Conservation (phyloP, 352 stramenopile genomes). For the Phytophthora chlamydospora region DNA sequence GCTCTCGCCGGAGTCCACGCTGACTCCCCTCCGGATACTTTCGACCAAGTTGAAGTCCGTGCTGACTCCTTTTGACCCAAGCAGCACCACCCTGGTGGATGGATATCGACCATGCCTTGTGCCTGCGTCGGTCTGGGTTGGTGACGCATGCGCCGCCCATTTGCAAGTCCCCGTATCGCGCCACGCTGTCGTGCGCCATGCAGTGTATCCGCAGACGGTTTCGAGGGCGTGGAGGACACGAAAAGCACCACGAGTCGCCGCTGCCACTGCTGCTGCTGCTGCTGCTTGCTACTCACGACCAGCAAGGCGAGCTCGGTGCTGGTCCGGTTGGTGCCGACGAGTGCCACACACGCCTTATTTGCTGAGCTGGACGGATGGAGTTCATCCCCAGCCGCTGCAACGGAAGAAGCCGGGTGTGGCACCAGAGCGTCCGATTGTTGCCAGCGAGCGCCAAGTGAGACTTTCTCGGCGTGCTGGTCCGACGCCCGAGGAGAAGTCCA, state of each 20-base stretch:
- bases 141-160: constrained; percentile 15
- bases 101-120: background rate
- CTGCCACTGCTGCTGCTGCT: too few species aligned
- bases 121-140: constrained; percentile 11
- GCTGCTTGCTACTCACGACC: too few species aligned
- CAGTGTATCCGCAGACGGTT: constrained; percentile 9
- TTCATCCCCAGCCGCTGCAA: constrained; percentile 12
- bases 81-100: background rate
- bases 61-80: constrained; percentile 3
- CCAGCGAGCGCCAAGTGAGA: constrained; percentile 12
- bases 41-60: constrained; percentile 26
- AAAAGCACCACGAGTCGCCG: too few species aligned
- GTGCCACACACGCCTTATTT: background rate
- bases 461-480: constrained; percentile 1
- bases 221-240: background rate
- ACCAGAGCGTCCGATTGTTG: constrained; percentile 19
- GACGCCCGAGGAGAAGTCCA: constrained; percentile 12
- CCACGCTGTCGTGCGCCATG: constrained; percentile 6
- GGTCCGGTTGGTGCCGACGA: background rate
- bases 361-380: constrained; percentile 14
- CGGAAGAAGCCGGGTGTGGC: constrained; percentile 22
- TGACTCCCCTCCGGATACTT: constrained; percentile 36
- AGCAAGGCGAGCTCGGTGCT: background rate
- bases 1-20: background rate
- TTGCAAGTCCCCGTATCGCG: constrained; percentile 4